These are phyloP conservation scores for Stemphylium lycopersici DNA, from an alignment of 2,329 filamentous ascomycete species.

Conservation along the genomic window DNA sequence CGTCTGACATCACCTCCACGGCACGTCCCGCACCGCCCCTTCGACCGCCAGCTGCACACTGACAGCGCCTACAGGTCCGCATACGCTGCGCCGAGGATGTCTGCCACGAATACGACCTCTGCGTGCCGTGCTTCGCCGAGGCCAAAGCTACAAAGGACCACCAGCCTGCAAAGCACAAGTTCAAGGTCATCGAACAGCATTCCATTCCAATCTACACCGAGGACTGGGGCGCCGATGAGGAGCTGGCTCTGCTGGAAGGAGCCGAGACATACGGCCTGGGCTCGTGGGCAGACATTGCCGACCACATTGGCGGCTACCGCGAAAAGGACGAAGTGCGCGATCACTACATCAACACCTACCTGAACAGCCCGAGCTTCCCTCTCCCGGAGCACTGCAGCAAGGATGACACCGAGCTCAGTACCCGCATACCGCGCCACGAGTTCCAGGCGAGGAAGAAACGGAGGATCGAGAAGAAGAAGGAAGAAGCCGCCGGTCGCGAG, in stretches of 20 bases:
- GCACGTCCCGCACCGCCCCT: conserved; percentile 55
- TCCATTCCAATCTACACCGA: conserved; percentile 94
- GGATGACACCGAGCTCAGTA: conserved; percentile 76
- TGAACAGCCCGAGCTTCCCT: conserved; percentile 83
- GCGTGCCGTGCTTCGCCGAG: conserved; percentile 89
- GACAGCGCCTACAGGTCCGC: conserved; percentile 70
- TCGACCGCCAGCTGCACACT: neutral
- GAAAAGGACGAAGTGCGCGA: conserved; percentile 95
- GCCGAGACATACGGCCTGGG: conserved; percentile 95
- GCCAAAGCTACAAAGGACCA: conserved; percentile 83
- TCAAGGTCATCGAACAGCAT: conserved; percentile 95
- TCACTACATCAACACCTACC: conserved; percentile 88
- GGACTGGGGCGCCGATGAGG: conserved; percentile 97
- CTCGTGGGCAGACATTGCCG: conserved; percentile 96
- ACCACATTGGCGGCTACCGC: conserved; percentile 95
- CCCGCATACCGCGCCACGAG: conserved; percentile 83
- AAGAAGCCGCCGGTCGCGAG: conserved; percentile 81
- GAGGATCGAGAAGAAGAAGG: conserved; percentile 88
- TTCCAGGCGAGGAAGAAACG: conserved; percentile 93
- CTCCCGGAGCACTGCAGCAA: conserved; percentile 86
- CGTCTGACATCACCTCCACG: conserved; percentile 94
- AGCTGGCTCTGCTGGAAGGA: conserved; percentile 89
- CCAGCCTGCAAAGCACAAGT: conserved; percentile 84
- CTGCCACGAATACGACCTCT: conserved; percentile 95
- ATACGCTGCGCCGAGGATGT: conserved; percentile 80